Percentiles rank a stretch among this genome's conserved stretches.
Conservation (phyloP, 768 basidiomycete species). For the Leccinum fibrillosum region DNA sequence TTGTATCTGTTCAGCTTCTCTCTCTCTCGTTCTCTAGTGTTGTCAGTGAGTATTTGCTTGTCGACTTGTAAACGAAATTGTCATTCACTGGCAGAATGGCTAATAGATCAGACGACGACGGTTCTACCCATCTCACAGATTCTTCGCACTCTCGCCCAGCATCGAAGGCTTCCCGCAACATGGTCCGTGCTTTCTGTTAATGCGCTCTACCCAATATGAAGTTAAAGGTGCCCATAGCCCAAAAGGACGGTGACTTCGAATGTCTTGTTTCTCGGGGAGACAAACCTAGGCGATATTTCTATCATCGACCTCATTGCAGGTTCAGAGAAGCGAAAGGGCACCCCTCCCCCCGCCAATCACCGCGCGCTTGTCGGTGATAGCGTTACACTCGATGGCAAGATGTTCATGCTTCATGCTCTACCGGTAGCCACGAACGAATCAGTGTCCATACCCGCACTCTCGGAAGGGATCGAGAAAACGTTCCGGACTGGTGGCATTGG, state of each 20-base stretch:
- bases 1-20: background rate
- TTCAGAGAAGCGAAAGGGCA: background rate
- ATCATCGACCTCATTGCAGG: constrained; percentile 18
- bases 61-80: background rate
- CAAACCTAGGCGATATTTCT: constrained; percentile 13
- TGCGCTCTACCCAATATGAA: background rate
- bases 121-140: constrained; percentile 5
- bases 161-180: constrained; percentile 5
- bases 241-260: constrained; percentile 7
- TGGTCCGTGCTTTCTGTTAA: constrained; percentile 12
- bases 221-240: constrained; percentile 12
- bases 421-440: constrained; percentile 1
- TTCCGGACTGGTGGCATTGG: constrained; percentile 11
- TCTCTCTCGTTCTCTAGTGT: background rate
- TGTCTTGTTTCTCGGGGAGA: constrained; percentile 23
- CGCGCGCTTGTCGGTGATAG: constrained; percentile 1
- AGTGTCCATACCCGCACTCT: background rate
- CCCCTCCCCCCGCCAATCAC: background rate
- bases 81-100: constrained; percentile 14
- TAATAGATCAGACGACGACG: constrained; percentile 10
- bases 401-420: constrained; percentile 9
- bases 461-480: constrained; percentile 2
- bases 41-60: constrained; percentile 10
- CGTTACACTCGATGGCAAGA: constrained; percentile 16
- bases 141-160: constrained; percentile 10